Evolutionary conservation across 805 yeast species (phyloP), one percentile per base, ranked within the genome.

Genomic region (Saitoella complicata): DNA sequence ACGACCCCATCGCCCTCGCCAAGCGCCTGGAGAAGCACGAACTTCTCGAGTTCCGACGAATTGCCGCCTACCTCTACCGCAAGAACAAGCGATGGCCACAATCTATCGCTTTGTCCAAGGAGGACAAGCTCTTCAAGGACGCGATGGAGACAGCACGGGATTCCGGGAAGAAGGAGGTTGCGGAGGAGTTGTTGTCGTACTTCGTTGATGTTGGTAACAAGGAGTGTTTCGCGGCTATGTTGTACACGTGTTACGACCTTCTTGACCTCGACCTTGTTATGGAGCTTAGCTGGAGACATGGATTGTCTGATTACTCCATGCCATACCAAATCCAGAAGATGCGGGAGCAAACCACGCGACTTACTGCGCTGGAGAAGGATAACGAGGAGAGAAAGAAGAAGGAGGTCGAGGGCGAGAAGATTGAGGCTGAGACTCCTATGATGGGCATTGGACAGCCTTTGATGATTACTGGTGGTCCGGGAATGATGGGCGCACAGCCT

Each of bases 201-300:
- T 91, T 91, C 62, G 96, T 91, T 48, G 96, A 88, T 56, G 84
- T 94, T 37, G 97, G 95, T 54, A 91, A 91, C 67, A 85, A 80
- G 64, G 98, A 91, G 68, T 83, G 95, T 56, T 82, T 85, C 59
- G 80, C 86, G 56, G 96, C 95, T 5, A 74, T 87, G 49, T 71
- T 91, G 58, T 91, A 80, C 66, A 68, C 84, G 5, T 83, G 93
- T 57, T 91, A 91, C 62, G 82, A 80, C 43, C 68, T 79, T 57
- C 69, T 91, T 52, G 75, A 75, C 44, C 76, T 75, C 52, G 98
- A 91, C 58, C 78, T 78, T 56, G 95, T 88, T 13, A 64, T 80
- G 53, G 98, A 91, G 63, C 67, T 86, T 52, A 72, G 94, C 33
- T 91, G 99, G 98, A 70, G 93, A 59, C 80, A 85, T 63, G 73